Base-by-base conservation (phyloP, 1,284 basidiomycete species). In the Malassezia obtusa region DNA sequence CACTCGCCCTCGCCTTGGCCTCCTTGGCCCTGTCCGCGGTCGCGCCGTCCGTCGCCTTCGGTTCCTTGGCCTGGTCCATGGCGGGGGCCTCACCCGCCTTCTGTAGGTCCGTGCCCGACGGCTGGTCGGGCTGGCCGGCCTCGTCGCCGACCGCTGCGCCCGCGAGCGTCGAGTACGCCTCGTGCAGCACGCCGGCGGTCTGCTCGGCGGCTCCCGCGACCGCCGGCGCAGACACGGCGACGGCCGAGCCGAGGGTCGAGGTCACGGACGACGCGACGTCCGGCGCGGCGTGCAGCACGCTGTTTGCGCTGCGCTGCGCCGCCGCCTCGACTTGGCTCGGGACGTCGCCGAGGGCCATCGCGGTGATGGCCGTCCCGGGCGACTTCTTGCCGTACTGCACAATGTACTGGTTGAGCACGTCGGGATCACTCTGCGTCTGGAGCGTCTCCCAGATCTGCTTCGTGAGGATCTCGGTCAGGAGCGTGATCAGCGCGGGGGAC, bases 401-500 rank as follows among this genome's bases (percentile, higher is more conserved):
- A 38, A 56, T 56, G 31, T 46, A 50, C 22, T 36, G 37, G 26
- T 56, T 56, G 12, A 56, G n/a, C 25, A 50, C 44, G 30, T 56
- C 49, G 2, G 53, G 53, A 15, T 56, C 53, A 21, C 53, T 56
- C 28, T 46, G 40, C 8, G 49, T 9, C 35, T 49, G 38, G 17
- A 56, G 11, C 24, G 24, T 22, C 6, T 28, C 25, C 53, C 53
- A 56, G 17, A 41, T 15, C 33, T 56, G 48, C 49, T 50, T 56
- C 10, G 53, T 28, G 8, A 46, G 10, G 1, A 56, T 9, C 22
- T 56, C 53, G 19, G 49, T 45, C 11, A 56, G 53, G 31, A 56
- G 24, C 33, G 21, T 22, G n/a, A 46, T 30, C 4, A 56, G 26
- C 26, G 41, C 36, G 2, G 48, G 39, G 24, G 53, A 56, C 17